Evolutionary conservation across 164 flowering plant genomes (phyloP).

Genomic region (Santalum album): DNA sequence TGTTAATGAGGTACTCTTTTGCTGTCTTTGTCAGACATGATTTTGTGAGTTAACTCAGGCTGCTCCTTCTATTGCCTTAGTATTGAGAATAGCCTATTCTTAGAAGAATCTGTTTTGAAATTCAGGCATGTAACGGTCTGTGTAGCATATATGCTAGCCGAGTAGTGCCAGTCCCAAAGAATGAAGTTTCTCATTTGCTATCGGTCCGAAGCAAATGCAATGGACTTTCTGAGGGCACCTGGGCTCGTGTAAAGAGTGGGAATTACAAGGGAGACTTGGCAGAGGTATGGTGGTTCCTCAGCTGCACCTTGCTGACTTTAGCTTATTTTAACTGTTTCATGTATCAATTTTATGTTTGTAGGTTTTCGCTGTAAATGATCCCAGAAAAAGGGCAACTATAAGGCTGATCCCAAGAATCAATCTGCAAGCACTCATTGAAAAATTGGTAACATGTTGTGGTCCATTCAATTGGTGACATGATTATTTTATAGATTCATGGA

Average conservation of each 20-base stretch:
- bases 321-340: background rate
- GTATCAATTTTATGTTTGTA: slow-evolving; percentile 17
- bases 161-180: slow-evolving; percentile 40
- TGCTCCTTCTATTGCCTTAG: background rate
- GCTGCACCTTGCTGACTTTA: background rate
- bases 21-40: background rate
- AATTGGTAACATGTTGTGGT: slow-evolving; percentile 43
- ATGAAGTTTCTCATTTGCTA: slow-evolving; percentile 60
- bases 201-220: slow-evolving; percentile 29
- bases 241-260: slow-evolving; percentile 92
- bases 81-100: background rate
- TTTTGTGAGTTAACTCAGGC: background rate
- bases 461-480: no score
- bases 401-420: slow-evolving; percentile 87
- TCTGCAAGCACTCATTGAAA: slow-evolving; percentile 55
- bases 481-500: no score
- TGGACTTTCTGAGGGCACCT: slow-evolving; percentile 46
- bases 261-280: slow-evolving; percentile 87
- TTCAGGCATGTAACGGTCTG: slow-evolving; percentile 82
- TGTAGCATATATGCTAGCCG: slow-evolving; percentile 41
- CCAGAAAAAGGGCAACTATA: slow-evolving; percentile 54
- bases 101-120: background rate
- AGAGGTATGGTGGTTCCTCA: slow-evolving; percentile 35
- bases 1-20: slow-evolving; percentile 51
- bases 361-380: slow-evolving; percentile 66